Percentiles rank a stretch among this genome's conserved stretches.
Conservation (phyloP, 2,329 filamentous ascomycete species). For the Phaeoacremonium minimum region DNA sequence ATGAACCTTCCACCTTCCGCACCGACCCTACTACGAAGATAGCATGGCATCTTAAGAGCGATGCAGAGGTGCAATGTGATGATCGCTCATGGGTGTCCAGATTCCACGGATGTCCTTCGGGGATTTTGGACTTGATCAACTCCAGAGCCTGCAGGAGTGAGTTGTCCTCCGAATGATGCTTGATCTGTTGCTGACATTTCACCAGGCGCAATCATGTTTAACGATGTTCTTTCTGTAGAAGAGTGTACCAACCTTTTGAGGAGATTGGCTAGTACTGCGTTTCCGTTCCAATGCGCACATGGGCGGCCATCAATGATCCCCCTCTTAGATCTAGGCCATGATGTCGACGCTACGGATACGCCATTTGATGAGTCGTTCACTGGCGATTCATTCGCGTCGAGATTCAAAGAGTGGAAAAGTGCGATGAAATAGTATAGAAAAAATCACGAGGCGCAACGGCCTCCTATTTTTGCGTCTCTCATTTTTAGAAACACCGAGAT, state of each 20-base stretch:
- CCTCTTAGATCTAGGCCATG: conserved; percentile 47
- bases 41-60: neutral
- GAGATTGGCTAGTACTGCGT: conserved; percentile 57
- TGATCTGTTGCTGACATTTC: neutral
- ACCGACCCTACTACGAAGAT: neutral
- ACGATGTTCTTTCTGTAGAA: conserved; percentile 56
- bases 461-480: too few species aligned
- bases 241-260: conserved; percentile 57
- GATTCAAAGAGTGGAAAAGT: too few species aligned
- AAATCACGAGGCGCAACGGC: too few species aligned
- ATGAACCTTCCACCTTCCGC: conserved; percentile 26
- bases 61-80: neutral
- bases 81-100: conserved; percentile 49
- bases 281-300: conserved; percentile 83
- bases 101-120: conserved; percentile 67
- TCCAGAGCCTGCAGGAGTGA: conserved; percentile 70
- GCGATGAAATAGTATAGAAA: too few species aligned
- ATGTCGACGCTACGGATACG: too few species aligned
- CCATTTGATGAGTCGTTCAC: too few species aligned
- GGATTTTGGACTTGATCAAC: conserved; percentile 72
- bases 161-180: conserved; percentile 7
- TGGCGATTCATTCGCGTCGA: too few species aligned
- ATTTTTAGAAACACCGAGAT: too few species aligned
- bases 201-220: conserved; percentile 75
- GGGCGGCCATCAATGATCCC: conserved; percentile 65